A percentile compares a stretch with the other conserved stretches of the same genome.
Evolutionary conservation across 345 rosid genomes (phyloP).

Genomic region (Eucalyptus marginata): DNA sequence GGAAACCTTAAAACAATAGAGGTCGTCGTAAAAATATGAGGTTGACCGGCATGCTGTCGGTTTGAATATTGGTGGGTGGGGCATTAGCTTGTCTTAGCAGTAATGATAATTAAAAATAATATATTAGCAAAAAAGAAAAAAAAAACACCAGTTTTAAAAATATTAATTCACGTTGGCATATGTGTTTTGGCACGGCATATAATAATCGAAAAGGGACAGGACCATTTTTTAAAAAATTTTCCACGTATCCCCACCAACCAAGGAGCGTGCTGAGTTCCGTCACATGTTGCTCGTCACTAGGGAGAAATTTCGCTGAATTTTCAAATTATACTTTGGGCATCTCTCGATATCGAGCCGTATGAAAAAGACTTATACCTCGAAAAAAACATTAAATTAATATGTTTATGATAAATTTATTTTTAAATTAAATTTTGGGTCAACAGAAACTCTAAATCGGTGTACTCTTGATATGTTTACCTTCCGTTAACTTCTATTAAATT

Average conservation of each 20-base stretch:
- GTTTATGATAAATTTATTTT: too few species aligned
- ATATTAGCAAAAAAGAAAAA: too few species aligned
- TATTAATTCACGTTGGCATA: neutral
- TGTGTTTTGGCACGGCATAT: neutral
- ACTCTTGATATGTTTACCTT: too few species aligned
- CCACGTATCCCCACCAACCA: neutral
- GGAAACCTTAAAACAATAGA: too few species aligned
- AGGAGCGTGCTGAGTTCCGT: neutral
- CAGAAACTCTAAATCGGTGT: fast-evolving
- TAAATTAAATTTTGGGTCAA: fast-evolving
- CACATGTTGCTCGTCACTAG: neutral
- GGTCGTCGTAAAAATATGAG: too few species aligned
- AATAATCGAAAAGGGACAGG: neutral
- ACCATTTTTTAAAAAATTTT: fast-evolving
- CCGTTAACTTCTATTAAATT: too few species aligned
- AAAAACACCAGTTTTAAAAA: neutral
- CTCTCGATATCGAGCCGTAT: neutral
- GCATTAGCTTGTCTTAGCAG: too few species aligned
- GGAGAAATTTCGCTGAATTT: neutral
- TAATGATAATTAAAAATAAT: too few species aligned
- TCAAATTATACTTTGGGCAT: neutral
- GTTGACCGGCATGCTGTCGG: too few species aligned
- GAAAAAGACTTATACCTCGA: neutral
- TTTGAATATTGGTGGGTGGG: too few species aligned
- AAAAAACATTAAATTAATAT: too few species aligned